These are phyloP conservation scores for Yamadazyma phyllophila DNA, from an alignment of 805 yeast species.

Conservation along the genomic window DNA sequence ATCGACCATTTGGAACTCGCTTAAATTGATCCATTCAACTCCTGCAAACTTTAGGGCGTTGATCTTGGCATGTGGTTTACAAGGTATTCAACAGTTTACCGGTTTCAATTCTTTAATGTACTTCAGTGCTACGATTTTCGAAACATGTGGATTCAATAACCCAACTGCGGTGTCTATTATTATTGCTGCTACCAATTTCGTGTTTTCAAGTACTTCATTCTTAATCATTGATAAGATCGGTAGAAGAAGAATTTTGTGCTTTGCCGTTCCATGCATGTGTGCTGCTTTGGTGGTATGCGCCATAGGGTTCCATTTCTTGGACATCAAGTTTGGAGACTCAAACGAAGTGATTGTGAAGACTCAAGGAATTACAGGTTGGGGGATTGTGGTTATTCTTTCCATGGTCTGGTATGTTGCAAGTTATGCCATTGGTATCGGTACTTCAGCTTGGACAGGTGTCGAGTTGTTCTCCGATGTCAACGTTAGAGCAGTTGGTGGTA, in stretches of 20 bases:
- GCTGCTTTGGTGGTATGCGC: slow-evolving; percentile 75
- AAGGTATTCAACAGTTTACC: slow-evolving; percentile 94
- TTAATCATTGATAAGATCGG: slow-evolving; percentile 85
- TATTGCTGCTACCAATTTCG: slow-evolving; percentile 91
- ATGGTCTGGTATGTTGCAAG: slow-evolving; percentile 87
- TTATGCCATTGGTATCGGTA: slow-evolving; percentile 94
- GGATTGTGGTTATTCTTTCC: slow-evolving; percentile 77
- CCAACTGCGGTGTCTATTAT: slow-evolving; percentile 94
- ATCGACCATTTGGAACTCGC: slow-evolving; percentile 55
- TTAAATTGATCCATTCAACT: slow-evolving; percentile 59
- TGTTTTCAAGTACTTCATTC: slow-evolving; percentile 83
- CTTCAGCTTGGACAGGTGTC: slow-evolving; percentile 97
- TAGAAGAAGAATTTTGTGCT: slow-evolving; percentile 74
- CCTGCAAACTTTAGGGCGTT: slow-evolving; percentile 88
- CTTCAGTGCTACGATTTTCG: slow-evolving; percentile 88
- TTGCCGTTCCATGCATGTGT: slow-evolving; percentile 86
- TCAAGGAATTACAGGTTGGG: slow-evolving; percentile 72
- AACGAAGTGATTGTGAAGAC: slow-evolving; percentile 37
- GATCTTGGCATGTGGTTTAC: slow-evolving; percentile 86
- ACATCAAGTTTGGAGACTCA: slow-evolving; percentile 50
- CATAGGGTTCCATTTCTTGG: slow-evolving; percentile 85
- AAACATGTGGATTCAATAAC: slow-evolving; percentile 83
- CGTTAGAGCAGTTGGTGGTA: slow-evolving; percentile 89
- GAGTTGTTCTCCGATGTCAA: slow-evolving; percentile 87
- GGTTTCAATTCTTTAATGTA: slow-evolving; percentile 97